These are phyloP conservation scores for Bipolaris zeicola DNA, from an alignment of 2,329 filamentous ascomycete genomes.

Conservation along the genomic window DNA sequence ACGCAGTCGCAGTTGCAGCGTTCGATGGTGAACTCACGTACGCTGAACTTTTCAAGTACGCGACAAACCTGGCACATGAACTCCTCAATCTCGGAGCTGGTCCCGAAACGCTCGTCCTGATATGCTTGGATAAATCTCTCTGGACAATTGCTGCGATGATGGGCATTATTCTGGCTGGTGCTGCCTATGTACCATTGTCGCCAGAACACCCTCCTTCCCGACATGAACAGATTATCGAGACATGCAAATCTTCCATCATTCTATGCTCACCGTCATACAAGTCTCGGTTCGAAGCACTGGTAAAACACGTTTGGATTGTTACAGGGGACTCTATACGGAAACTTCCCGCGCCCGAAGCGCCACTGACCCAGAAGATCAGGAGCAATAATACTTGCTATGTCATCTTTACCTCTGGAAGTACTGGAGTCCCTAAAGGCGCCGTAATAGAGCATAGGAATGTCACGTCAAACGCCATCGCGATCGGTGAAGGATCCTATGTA, in stretches of 20 bases:
- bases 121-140: constrained; percentile 46
- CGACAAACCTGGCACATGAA: constrained; percentile 35
- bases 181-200: constrained; percentile 39
- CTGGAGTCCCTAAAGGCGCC: constrained; percentile 41
- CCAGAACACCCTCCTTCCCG: constrained; percentile 35
- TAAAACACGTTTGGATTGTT: constrained; percentile 26
- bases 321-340: constrained; percentile 23
- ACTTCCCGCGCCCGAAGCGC: constrained; percentile 15
- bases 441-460: constrained; percentile 40
- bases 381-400: constrained; percentile 35
- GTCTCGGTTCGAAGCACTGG: constrained; percentile 22
- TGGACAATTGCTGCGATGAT: constrained; percentile 48
- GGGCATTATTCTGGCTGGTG: constrained; percentile 44
- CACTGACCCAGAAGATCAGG: constrained; percentile 22
- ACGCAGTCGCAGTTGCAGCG: constrained; percentile 32
- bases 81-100: constrained; percentile 41
- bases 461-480: constrained; percentile 35
- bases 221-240: constrained; percentile 35
- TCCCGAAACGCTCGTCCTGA: constrained; percentile 41
- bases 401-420: constrained; percentile 44
- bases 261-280: constrained; percentile 36
- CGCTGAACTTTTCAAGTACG: constrained; percentile 27
- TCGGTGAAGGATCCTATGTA: constrained; percentile 36
- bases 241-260: constrained; percentile 36
- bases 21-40: constrained; percentile 42